Base-by-base conservation (phyloP, 495 filamentous ascomycete genomes). In the Bombardia bombarda region DNA sequence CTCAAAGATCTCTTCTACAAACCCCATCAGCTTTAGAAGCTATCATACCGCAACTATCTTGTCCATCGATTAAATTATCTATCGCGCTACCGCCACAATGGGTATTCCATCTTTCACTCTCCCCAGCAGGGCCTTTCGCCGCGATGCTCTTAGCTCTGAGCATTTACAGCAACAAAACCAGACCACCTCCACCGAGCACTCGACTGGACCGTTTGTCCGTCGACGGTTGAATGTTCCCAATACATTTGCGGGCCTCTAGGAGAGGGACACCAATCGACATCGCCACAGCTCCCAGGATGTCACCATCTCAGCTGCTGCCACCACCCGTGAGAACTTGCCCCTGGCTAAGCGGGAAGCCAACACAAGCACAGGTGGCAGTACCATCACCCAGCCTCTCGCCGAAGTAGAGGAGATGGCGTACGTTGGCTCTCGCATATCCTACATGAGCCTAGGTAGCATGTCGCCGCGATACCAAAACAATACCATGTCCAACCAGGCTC, bases 201-300 rank as follows among this genome's bases (percentile, higher is more conserved):
- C 20, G 19, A 12, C 30, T 8, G 20, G 7, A 40, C 40, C 2
- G 5, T 24, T 8, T 26, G 38, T 22, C 32, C 18, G 32, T 14
- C 32, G 17, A 19, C 18, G 32, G 14, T 4, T 16, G 16, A 53
- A 56, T 19, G 39, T 59, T 32, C 56, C 53, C 33, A 48, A 45
- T 32, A 53, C 50, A 5, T 56, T 56, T 52, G 53, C 47, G 13
- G 56, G 47, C 13, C 50, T 59, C 24, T 59, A 51, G 56, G 56
- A 59, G 36, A 59, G 54, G 47, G 50, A 56, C 40, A 30, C 38
- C 21, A 56, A 56, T 25, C 38, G 38, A 24, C 12, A 44, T 3
- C 24, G 7, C n/a, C 21, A 8, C n/a, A n/a, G 7, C 19, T 40
- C 41, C 24, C 46, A 34, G 25, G 36, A 20, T 39, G 26, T n/a